Evolutionary conservation across 2,329 filamentous ascomycete species (phyloP).

Genomic region (Lachnellula hyalina): DNA sequence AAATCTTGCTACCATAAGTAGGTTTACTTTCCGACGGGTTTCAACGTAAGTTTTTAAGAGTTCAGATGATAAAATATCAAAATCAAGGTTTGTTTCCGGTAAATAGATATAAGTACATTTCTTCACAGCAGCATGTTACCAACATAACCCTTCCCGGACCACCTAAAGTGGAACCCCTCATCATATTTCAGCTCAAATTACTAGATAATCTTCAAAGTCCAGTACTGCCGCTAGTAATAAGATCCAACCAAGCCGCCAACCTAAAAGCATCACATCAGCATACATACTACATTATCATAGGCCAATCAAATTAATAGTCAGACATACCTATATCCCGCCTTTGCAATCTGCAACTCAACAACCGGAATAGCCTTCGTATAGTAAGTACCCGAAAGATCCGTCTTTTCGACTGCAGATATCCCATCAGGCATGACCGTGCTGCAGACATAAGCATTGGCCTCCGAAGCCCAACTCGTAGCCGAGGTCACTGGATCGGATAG

Average conservation of each 20-base stretch:
- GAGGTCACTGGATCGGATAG: constrained; percentile 16
- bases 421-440: constrained; percentile 57
- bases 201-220: neutral
- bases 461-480: constrained; percentile 58
- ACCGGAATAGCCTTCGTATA: constrained; percentile 56
- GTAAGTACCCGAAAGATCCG: constrained; percentile 58
- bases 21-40: too few relatives aligned
- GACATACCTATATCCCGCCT: constrained; percentile 54
- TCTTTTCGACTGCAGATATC: constrained; percentile 45
- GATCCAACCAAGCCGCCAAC: constrained; percentile 62
- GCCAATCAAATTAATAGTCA: neutral
- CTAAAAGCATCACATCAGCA: neutral
- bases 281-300: neutral
- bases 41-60: too few relatives aligned
- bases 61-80: too few relatives aligned
- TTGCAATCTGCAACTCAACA: constrained; percentile 60
- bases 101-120: too few relatives aligned
- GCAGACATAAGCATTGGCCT: constrained; percentile 59
- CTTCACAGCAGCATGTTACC: too few relatives aligned
- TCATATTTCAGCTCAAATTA: neutral
- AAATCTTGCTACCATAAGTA: too few relatives aligned
- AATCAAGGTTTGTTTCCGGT: too few relatives aligned
- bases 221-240: constrained; percentile 40
- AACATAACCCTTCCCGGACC: too few relatives aligned
- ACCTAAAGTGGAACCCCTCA: too few relatives aligned